Conservation (phyloP, 2,329 filamentous ascomycete genomes). For the Xylaria sp. region DNA sequence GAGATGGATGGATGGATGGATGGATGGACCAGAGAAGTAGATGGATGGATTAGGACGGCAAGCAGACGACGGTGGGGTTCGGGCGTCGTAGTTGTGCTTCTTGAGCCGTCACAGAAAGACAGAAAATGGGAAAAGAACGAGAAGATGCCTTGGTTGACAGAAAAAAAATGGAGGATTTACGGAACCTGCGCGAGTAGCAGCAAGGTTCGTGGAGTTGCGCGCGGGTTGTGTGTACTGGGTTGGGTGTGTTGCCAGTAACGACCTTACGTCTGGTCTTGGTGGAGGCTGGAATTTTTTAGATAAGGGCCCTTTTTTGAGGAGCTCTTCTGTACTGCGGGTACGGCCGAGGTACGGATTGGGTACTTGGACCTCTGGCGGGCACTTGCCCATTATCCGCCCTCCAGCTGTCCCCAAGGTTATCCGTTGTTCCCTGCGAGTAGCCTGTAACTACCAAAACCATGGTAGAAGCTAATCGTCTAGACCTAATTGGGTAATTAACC, state of each 20-base stretch:
- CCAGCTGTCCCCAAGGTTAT: too few species aligned
- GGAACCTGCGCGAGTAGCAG: conserved; percentile 6
- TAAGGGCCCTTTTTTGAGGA: conserved; percentile 3
- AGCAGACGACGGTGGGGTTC: conserved; percentile 6
- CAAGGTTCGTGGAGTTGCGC: conserved; percentile 12
- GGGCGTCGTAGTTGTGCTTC: background rate
- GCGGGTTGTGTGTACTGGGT: conserved; percentile 4
- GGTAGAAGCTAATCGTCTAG: background rate
- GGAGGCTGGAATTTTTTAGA: conserved; percentile 29
- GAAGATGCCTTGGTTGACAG: background rate
- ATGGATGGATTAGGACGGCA: background rate
- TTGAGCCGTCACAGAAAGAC: background rate
- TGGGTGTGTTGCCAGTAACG: background rate
- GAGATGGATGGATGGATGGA: background rate
- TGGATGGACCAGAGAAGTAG: background rate
- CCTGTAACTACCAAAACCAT: background rate
- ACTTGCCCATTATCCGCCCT: background rate
- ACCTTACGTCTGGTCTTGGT: background rate
- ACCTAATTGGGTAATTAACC: background rate
- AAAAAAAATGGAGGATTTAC: background rate
- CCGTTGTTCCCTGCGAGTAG: background rate
- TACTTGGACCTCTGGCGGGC: background rate
- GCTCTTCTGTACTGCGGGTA: background rate
- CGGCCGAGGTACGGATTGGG: background rate
- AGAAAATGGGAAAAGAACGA: background rate